A percentile compares a stretch with the other conserved stretches of the same genome.
phyloP scores from a whole-genome alignment of 306 rosid species.

The Morella rubra region DNA sequence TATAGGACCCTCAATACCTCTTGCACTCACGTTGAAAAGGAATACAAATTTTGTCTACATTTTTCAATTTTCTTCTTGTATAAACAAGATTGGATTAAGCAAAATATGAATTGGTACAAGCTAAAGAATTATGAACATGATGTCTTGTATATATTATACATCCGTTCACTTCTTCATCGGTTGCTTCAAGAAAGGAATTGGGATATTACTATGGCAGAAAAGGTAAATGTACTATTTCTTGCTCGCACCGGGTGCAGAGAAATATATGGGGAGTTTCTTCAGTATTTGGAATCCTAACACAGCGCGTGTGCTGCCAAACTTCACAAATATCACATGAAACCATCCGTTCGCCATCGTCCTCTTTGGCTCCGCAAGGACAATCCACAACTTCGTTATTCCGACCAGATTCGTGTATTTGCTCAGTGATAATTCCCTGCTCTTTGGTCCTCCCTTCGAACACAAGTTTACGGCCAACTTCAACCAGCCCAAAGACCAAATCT shows the following conservation, averaged over 20 bases:
- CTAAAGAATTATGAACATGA: no score
- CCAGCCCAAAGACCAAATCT: conserved; percentile 48
- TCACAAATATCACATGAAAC: conserved; percentile 86
- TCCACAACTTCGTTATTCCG: conserved; percentile 41
- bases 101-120: no score
- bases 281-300: conserved; percentile 66
- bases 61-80: no score
- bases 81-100: no score
- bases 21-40: no score
- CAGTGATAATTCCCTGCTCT: conserved; percentile 12
- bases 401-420: conserved; percentile 43
- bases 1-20: no score
- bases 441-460: conserved; percentile 46
- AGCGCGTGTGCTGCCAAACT: conserved; percentile 74
- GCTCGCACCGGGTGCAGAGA: conserved; percentile 74
- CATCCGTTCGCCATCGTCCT: conserved; percentile 89
- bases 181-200: conserved; percentile 1
- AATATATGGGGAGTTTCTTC: conserved; percentile 70
- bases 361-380: conserved; percentile 74
- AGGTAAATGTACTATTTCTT: conserved; percentile 58
- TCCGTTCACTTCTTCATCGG: no score
- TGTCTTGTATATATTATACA: no score
- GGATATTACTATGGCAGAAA: conserved; percentile 35
- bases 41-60: no score
- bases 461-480: conserved; percentile 63